A percentile compares a stretch with the other conserved stretches of the same genome.
Evolutionary conservation across 192 early-diverging fungal species (phyloP).

Genomic region (Backusella mclennaniae): DNA sequence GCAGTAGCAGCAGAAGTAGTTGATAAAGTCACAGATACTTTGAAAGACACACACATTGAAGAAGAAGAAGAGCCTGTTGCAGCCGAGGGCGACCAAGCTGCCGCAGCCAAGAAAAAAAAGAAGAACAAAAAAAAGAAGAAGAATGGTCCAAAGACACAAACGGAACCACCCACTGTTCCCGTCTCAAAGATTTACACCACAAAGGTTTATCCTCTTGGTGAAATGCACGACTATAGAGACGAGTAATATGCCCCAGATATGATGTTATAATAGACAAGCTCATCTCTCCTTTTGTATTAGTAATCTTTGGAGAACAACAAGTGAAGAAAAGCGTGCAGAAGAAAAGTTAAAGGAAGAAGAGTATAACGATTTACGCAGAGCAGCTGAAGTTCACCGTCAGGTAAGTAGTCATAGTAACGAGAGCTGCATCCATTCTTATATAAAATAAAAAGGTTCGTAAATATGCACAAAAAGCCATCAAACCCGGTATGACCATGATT

Average conservation of each 20-base stretch:
- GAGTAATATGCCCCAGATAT: slow-evolving; percentile 45
- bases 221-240: slow-evolving; percentile 82
- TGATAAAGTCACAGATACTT: not conserved
- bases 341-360: slow-evolving; percentile 73
- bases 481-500: slow-evolving; percentile 94
- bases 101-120: slow-evolving; percentile 30
- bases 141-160: slow-evolving; percentile 60
- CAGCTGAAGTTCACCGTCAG: slow-evolving; percentile 93
- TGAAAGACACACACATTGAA: slow-evolving; percentile 8
- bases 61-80: slow-evolving; percentile 10
- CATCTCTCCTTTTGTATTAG: slow-evolving; percentile 35
- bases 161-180: slow-evolving; percentile 68
- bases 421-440: not conserved
- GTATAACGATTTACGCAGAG: slow-evolving; percentile 80
- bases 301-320: slow-evolving; percentile 85
- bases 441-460: slow-evolving; percentile 58
- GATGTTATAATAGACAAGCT: not conserved
- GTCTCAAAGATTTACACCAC: slow-evolving; percentile 81
- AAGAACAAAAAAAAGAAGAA: slow-evolving; percentile 72
- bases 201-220: slow-evolving; percentile 78
- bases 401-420: slow-evolving; percentile 5
- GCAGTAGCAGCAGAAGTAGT: not conserved
- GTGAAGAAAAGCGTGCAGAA: slow-evolving; percentile 87
- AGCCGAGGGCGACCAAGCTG: slow-evolving; percentile 9
- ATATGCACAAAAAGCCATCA: slow-evolving; percentile 78